Base-by-base conservation (phyloP, 2,329 filamentous ascomycete genomes). In the Hymenoscyphus linearis region DNA sequence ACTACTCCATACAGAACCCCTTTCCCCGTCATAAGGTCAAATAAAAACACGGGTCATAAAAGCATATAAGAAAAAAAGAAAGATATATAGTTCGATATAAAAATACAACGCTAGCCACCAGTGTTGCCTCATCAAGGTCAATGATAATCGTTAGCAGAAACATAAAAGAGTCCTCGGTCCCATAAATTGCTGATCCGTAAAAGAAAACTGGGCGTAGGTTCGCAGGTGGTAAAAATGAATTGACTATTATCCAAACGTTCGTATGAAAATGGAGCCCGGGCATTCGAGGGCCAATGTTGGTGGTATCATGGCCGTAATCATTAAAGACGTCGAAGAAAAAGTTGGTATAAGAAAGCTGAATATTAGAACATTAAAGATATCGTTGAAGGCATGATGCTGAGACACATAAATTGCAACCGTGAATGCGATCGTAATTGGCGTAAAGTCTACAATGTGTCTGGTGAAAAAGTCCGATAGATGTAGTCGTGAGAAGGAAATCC, bases 391-490 rank as follows among this genome's bases (percentile, higher is more conserved):
- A 59, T 64, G 31, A 60, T 53, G 53, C 34, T 25, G 7, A 35
- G 54, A 57, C 54, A 57, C 44, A 34, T 47, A 61, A 54, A 52
- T 14, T 60, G 52, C 44, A 52, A 59, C 59, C 55, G 53, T 60
- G 55, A 60, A 62, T 65, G 55, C 58, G 63, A 62, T 62, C 63
- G 57, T 62, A 58, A 55, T 60, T 55, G 62, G 63, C 65, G 65
- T 60, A 58, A 65, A 59, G 52, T 68, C 65, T 66, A 66, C 59
- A 53, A 64, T 61, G 58, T 60, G 62, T 50, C 57, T 44, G 52
- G 35, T 56, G n/a, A 40, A 63, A 55, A 62, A 34, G 57, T 62
- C 57, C 58, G 58, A 60, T 40, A 52, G 55, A 59, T 52, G 54
- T 60, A 59, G 54, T 61, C 62, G 60, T 63, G 18, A 53, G 25